These are phyloP conservation scores for Chaetomium tenue DNA, from an alignment of 495 filamentous ascomycete genomes.

Conservation along the genomic window DNA sequence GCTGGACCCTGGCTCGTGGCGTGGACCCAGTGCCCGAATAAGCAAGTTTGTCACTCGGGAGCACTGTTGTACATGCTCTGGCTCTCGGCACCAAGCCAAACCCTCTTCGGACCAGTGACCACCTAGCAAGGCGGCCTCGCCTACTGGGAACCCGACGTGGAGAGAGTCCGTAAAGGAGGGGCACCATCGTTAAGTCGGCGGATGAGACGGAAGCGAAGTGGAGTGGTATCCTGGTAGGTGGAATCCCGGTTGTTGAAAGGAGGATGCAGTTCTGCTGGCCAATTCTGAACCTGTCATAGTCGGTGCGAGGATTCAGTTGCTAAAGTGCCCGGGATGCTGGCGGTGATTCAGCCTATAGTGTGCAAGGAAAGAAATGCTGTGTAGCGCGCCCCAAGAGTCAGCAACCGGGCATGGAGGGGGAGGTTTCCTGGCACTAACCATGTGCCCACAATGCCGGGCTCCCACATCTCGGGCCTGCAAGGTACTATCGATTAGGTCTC, in stretches of 20 bases:
- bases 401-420: background rate
- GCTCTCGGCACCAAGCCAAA: constrained; percentile 7
- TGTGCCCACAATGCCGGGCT: background rate
- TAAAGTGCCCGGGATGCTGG: background rate
- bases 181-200: background rate
- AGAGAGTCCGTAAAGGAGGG: constrained; percentile 36
- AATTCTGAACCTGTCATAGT: constrained; percentile 3
- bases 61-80: constrained; percentile 16
- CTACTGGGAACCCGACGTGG: constrained; percentile 29
- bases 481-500: background rate
- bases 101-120: background rate
- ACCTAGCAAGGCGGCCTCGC: constrained; percentile 8
- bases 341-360: constrained; percentile 21
- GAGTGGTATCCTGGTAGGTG: constrained; percentile 18
- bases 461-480: background rate
- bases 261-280: constrained; percentile 3
- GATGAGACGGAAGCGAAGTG: background rate
- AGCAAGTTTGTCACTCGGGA: constrained; percentile 23
- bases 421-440: background rate
- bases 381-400: constrained; percentile 11
- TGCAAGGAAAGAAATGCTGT: constrained; percentile 5
- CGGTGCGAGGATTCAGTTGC: constrained; percentile 4
- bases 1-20: constrained; percentile 16
- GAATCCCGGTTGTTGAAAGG: background rate
- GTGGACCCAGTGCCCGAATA: constrained; percentile 25